Conservation (phyloP, 2,329 filamentous ascomycete genomes). For the Leptographium lundbergii region DNA sequence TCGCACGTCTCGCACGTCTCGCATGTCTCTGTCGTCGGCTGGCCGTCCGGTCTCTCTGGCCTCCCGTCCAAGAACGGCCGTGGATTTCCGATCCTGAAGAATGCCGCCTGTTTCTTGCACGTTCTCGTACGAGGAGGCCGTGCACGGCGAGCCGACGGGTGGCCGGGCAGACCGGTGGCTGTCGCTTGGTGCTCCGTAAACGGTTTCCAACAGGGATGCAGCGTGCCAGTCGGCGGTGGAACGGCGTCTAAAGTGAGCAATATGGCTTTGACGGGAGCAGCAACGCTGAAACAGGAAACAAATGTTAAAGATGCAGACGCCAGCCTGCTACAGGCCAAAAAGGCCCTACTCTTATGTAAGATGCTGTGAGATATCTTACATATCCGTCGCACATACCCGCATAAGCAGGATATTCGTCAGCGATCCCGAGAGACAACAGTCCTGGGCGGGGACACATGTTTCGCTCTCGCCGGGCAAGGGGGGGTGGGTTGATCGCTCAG, state of each 20-base stretch:
- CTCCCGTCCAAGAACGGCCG: too few species aligned
- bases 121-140: neutral
- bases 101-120: neutral
- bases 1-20: neutral
- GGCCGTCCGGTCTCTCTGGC: neutral
- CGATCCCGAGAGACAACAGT: too few species aligned
- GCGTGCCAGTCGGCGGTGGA: neutral
- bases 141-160: neutral
- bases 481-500: too few species aligned
- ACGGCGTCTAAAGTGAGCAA: neutral
- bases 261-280: neutral
- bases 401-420: too few species aligned
- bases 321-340: too few species aligned
- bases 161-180: neutral
- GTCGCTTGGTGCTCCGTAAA: neutral
- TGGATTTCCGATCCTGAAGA: neutral
- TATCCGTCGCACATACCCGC: too few species aligned
- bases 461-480: too few species aligned
- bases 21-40: neutral
- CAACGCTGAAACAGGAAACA: neutral
- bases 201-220: neutral
- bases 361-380: too few species aligned
- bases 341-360: too few species aligned
- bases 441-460: too few species aligned
- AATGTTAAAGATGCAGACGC: too few species aligned